Conservation (phyloP, 495 filamentous ascomycete species). For the Xylaria telfairii region DNA sequence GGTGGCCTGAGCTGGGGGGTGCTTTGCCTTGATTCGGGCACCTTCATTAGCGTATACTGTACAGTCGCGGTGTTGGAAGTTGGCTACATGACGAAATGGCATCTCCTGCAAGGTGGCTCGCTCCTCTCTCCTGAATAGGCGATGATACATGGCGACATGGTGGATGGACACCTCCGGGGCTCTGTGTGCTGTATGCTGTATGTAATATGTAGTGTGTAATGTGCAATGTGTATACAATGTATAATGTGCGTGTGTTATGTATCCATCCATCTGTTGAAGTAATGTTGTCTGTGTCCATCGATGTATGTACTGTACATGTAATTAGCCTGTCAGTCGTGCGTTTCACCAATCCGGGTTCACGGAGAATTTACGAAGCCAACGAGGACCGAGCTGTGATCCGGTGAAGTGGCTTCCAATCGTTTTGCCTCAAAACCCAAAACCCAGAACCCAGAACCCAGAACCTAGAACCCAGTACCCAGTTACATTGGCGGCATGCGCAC, state of each 20-base stretch:
- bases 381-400: conserved; percentile 12
- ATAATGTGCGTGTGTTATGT: conserved; percentile 9
- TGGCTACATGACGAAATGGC: neutral
- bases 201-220: too few species aligned
- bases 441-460: too few species aligned
- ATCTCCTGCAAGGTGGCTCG: conserved; percentile 4
- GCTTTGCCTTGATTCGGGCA: conserved; percentile 17
- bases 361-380: conserved; percentile 17
- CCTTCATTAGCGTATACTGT: conserved; percentile 4
- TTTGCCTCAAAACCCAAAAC: neutral
- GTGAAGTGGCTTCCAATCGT: conserved; percentile 25
- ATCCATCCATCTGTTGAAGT: neutral
- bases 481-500: neutral
- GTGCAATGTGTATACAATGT: too few species aligned
- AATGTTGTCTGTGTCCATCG: too few species aligned
- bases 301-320: conserved; percentile 17
- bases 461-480: too few species aligned
- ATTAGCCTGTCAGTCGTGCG: conserved; percentile 15
- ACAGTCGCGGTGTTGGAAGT: too few species aligned
- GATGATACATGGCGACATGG: neutral
- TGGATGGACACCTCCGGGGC: neutral
- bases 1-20: conserved; percentile 1
- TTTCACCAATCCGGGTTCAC: conserved; percentile 18
- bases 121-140: too few species aligned
- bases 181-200: neutral